These are phyloP conservation scores for Triticum aestivum DNA, from an alignment of 176 grass and related monocot species.

Conservation along the genomic window IWGSC_CS_RefSeq_v2.1 NC_057811.1:375373399-375373898, in stretches of 20 bases:
- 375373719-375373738: neutral
- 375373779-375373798: neutral
- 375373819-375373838: neutral
- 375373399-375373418: neutral
- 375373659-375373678: neutral
- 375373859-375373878: neutral
- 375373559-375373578: neutral
- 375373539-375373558: constrained; percentile 1
- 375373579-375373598: neutral
- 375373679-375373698: neutral
- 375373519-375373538: constrained; percentile 31
- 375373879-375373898: neutral
- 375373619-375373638: neutral
- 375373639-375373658: neutral
- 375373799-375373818: neutral
- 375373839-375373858: constrained; percentile 4
- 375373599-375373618: neutral
- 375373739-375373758: neutral
- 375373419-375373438: neutral
- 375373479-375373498: neutral
- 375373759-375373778: neutral
- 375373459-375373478: neutral
- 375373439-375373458: neutral
- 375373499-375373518: constrained; percentile 5
- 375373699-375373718: neutral